Evolutionary conservation across 169 alveolate genomes (phyloP), one percentile per base, ranked within the genome.

Genomic region (Plasmodium adleri): DNA sequence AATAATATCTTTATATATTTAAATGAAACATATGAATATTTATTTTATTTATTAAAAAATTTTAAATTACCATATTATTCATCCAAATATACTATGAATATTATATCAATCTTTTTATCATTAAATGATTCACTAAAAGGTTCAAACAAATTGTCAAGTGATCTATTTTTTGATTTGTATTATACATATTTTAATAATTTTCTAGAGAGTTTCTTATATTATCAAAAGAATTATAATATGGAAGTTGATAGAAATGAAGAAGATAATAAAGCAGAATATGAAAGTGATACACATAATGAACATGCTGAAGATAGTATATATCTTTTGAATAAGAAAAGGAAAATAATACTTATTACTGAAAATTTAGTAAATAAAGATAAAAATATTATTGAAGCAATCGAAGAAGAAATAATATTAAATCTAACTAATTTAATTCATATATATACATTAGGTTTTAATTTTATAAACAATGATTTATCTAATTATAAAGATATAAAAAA

Each of bases 11-110:
- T 45, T 72, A 24, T 22, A 22, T 66, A 86, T 86, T 52, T 86
- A 72, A 86, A 86, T 52, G 92, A 86, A 32, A 86, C 92, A 49
- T 86, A 72, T 74, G 92, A 86, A 52, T 86, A 86, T 60, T 58
- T 86, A n/a, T 86, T 71, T 73, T 86, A 72, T 66, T 10, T 86
- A 45, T 20, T 86, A 17, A 86, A 86, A 62, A 86, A 70, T 86
- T 45, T 60, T 60, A 86, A 86, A 22, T 66, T 86, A 22, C 92
- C 92, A 6, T 86, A 71, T 60, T 86, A 86, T 24, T 70, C 92
- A 26, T 15, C 92, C 8, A 86, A 86, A 52, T 86, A 64, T 72
- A 86, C 92, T 22, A 86, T 86, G 70, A 86, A 86, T 86, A 86
- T 86, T 43, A 86, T 86, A n/a, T 86, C 92, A 17, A n/a, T 86